Conservation (phyloP, 805 yeast genomes). For the Wickerhamiella sergipiensis region DNA sequence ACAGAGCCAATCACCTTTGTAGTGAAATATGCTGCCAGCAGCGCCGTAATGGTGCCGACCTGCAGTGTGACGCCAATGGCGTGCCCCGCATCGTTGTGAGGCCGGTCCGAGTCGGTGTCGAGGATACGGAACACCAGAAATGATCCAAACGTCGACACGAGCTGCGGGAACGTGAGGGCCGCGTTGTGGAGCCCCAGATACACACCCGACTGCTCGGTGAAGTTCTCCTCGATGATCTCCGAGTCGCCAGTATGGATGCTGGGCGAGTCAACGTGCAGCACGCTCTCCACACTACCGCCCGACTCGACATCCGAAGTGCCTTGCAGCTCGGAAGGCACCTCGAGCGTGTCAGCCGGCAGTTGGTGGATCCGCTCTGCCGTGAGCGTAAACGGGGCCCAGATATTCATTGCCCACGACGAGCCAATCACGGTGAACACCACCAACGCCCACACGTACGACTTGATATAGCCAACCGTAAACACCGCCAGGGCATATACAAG, state of each 20-base stretch:
- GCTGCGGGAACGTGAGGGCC: slow-evolving; percentile 28
- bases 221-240: neutral
- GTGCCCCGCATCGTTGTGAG: slow-evolving; percentile 23
- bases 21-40: slow-evolving; percentile 24
- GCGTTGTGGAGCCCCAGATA: slow-evolving; percentile 29
- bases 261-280: neutral
- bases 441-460: slow-evolving; percentile 31
- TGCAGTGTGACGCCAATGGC: slow-evolving; percentile 27
- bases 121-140: slow-evolving; percentile 24
- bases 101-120: slow-evolving; percentile 11
- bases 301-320: slow-evolving; percentile 8
- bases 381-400: slow-evolving; percentile 54
- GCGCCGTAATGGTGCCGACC: slow-evolving; percentile 25
- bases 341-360: slow-evolving; percentile 12
- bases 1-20: neutral
- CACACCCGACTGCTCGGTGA: slow-evolving; percentile 23
- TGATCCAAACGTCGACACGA: slow-evolving; percentile 28
- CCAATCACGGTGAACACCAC: slow-evolving; percentile 40
- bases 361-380: slow-evolving; percentile 34
- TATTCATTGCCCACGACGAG: slow-evolving; percentile 50
- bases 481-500: slow-evolving; percentile 36
- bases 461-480: slow-evolving; percentile 33
- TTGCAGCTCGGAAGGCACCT: slow-evolving; percentile 1
- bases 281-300: slow-evolving; percentile 5
- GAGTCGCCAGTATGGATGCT: neutral